Percentiles rank a stretch among this genome's conserved stretches.
Evolutionary conservation across 75 land plant species (phyloP).

Genomic region (Selaginella tamariscina): DNA sequence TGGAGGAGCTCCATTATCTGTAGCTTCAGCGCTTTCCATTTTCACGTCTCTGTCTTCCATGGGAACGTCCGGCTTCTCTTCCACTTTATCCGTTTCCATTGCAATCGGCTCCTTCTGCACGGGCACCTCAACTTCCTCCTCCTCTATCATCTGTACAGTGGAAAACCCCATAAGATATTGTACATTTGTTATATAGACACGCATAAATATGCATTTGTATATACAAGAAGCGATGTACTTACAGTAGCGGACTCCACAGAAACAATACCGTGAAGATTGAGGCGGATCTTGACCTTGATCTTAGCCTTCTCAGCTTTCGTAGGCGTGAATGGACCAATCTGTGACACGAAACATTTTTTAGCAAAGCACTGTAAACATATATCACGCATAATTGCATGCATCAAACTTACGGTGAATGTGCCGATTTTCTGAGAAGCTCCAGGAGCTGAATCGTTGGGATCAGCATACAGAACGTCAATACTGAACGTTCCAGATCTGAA

Average conservation of each 20-base stretch:
- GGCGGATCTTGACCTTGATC: slow-evolving; percentile 59
- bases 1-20: slow-evolving; percentile 35
- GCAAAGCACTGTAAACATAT: background rate
- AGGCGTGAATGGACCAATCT: slow-evolving; percentile 79
- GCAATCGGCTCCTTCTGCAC: slow-evolving; percentile 22
- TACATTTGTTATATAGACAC: too few species aligned
- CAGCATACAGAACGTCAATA: slow-evolving; percentile 69
- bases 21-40: slow-evolving; percentile 31
- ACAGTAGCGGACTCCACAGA: slow-evolving; percentile 60
- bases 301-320: slow-evolving; percentile 45
- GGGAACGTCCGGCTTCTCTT: slow-evolving; percentile 17
- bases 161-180: too few species aligned
- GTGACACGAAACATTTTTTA: background rate
- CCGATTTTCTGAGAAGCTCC: slow-evolving; percentile 43
- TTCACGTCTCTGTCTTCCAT: slow-evolving; percentile 33
- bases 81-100: slow-evolving; percentile 61
- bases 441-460: slow-evolving; percentile 33
- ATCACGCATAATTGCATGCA: background rate
- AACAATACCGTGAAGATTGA: slow-evolving; percentile 64
- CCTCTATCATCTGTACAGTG: slow-evolving; percentile 74
- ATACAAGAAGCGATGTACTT: slow-evolving; percentile 19
- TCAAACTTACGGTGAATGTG: slow-evolving; percentile 53
- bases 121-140: slow-evolving; percentile 43
- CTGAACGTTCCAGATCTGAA: slow-evolving; percentile 51
- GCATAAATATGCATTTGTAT: background rate